phyloP scores from a whole-genome alignment of 179 eudicot species.

The Amaranthus tricolor region DNA sequence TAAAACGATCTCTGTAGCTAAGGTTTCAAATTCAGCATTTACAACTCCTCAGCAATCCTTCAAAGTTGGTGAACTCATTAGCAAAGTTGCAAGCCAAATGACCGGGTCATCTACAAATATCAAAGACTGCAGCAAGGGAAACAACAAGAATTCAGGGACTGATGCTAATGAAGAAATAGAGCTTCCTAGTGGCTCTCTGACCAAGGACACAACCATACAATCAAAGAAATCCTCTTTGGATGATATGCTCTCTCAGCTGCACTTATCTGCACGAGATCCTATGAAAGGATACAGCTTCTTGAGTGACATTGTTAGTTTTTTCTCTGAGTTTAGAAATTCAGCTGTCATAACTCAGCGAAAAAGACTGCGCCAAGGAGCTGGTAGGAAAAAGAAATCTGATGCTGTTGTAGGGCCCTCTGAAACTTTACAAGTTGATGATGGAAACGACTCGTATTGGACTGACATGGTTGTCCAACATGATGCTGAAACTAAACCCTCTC shows the following conservation, averaged over 20 bases:
- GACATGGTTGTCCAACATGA: constrained; percentile 74
- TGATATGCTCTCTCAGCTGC: constrained; percentile 65
- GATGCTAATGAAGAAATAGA: constrained; percentile 38
- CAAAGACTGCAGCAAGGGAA: constrained; percentile 32
- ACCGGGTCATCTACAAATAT: constrained; percentile 49
- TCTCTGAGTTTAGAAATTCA: constrained; percentile 60
- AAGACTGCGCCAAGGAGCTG: constrained; percentile 38
- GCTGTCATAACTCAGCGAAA: constrained; percentile 39
- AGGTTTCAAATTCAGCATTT: constrained; percentile 42
- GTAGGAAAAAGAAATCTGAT: constrained; percentile 54
- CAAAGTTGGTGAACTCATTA: constrained; percentile 84
- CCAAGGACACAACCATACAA: constrained; percentile 32
- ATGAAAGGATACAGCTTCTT: constrained; percentile 44
- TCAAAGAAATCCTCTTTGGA: constrained; percentile 44
- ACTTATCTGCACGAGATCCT: constrained; percentile 64
- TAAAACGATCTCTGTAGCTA: constrained; percentile 51
- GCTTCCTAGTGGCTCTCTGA: constrained; percentile 31
- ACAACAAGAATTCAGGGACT: constrained; percentile 17
- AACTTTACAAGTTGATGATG: constrained; percentile 82
- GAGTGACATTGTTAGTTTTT: constrained; percentile 38
- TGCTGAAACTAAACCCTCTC: constrained; percentile 55
- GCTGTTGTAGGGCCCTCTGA: constrained; percentile 44
- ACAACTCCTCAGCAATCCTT: constrained; percentile 68
- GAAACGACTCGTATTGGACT: constrained; percentile 89
- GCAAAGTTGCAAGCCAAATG: constrained; percentile 80